A percentile compares a stretch with the other conserved stretches of the same genome.
phyloP scores from a whole-genome alignment of 257 asterid genomes.

The Coffea canephora region DNA sequence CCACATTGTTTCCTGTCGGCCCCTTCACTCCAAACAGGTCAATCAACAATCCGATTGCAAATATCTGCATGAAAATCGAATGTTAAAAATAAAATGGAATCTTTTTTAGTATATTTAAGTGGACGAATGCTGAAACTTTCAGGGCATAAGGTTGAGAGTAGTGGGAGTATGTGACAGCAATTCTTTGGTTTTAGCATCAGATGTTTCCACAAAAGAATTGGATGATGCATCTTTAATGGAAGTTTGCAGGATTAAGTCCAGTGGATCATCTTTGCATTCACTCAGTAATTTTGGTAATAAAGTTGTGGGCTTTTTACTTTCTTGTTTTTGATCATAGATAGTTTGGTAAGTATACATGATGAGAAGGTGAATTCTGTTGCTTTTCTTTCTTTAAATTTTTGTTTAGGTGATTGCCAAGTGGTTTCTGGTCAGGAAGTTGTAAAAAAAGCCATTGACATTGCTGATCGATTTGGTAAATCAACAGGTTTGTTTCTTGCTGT shows the following conservation, averaged over 20 bases:
- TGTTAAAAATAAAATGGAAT: background rate
- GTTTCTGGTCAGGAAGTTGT: constrained; percentile 49
- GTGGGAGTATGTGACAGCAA: constrained; percentile 87
- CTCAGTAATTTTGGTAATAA: constrained; percentile 47
- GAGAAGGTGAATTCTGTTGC: background rate
- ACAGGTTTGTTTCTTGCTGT: constrained; percentile 46
- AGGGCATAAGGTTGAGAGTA: constrained; percentile 75
- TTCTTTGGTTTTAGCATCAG: constrained; percentile 53
- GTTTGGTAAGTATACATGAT: background rate
- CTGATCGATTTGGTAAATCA: constrained; percentile 46
- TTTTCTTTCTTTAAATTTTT: background rate
- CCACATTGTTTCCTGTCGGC: constrained; percentile 75
- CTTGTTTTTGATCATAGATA: background rate
- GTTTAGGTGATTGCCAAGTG: constrained; percentile 53
- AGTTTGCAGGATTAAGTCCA: constrained; percentile 61
- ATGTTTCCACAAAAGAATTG: constrained; percentile 54
- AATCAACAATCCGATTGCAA: background rate
- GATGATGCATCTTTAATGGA: constrained; percentile 56
- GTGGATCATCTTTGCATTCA: constrained; percentile 54
- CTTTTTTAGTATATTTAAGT: background rate
- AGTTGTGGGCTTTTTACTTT: background rate
- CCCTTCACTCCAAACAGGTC: constrained; percentile 70
- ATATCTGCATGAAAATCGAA: background rate
- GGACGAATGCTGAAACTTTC: constrained; percentile 9
- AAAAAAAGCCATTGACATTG: constrained; percentile 49